Evolutionary conservation across 208 protist species (phyloP), one percentile per base, ranked within the genome.

Genomic region (Entamoeba invadens): DNA sequence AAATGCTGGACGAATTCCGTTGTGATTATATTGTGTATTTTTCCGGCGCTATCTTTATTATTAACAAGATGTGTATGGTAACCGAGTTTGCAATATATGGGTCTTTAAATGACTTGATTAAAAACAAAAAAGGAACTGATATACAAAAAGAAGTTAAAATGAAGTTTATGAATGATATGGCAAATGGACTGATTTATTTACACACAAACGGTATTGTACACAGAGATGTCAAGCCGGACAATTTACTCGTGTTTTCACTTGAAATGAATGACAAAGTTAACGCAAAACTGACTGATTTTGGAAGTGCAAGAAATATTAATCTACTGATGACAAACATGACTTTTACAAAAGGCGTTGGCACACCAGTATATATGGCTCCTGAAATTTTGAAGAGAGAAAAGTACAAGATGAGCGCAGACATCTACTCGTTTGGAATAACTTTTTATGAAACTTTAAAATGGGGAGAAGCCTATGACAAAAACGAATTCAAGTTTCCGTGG

Each of bases 351-450:
- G 57, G 57, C 31, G 72, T 46, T n/a, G 93, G 87, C 35, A 94
- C 94, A 44, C 94, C 94, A 35, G 6, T 45, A 18, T 96, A 93
- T 68, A 96, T 95, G 94, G 95, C 95, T 21, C 95, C 95, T 42
- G 95, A 96, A 91, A 93, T 96, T 45, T 46, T 96, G 57, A 14
- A 91, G 38, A 91, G 92, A 2, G 2, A 94, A 93, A 18, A 91
- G 16, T 96, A 96, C 93, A 93, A 94, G 45, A 38, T 96, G 21
- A 93, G 93, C 0, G 96, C 95, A 8, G 96, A 97, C 94, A 94
- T 97, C 5, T 97, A 95, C 44, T 95, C 94, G 1, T 96, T 95
- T 95, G 96, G 93, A 18, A 94, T 97, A 14, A 94, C 96, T 1
- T 72, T 96, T 44, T 94, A 57, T 0, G 95, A 96, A 72, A 57